These are phyloP conservation scores for Auxenochlorella protothecoides DNA, from an alignment of 139 green algal genomes.

Conservation along the genomic window DNA sequence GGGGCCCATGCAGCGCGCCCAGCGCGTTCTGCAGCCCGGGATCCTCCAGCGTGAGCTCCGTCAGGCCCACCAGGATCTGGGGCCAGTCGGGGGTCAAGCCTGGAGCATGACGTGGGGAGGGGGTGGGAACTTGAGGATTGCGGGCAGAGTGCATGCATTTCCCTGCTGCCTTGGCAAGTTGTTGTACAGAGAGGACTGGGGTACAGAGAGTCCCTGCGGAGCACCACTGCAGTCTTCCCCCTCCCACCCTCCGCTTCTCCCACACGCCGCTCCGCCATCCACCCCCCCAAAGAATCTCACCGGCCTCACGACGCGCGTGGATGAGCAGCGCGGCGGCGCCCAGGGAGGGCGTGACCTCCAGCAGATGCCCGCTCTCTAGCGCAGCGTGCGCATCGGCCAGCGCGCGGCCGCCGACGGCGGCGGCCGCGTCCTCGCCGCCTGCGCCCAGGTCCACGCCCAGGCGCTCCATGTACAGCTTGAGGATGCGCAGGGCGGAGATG, in stretches of 20 bases:
- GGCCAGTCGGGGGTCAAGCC: constrained; percentile 38
- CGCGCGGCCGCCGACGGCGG: constrained; percentile 4
- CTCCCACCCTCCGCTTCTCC: too few relatives aligned
- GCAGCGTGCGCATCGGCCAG: constrained; percentile 22
- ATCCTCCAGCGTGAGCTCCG: constrained; percentile 4
- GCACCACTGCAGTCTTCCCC: too few relatives aligned
- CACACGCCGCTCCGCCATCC: too few relatives aligned
- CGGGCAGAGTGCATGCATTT: too few relatives aligned
- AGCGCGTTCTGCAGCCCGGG: constrained; percentile 3
- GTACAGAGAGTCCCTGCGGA: too few relatives aligned
- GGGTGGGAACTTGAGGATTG: too few relatives aligned
- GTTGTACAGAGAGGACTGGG: too few relatives aligned
- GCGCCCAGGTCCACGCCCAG: constrained; percentile 35
- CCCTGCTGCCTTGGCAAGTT: too few relatives aligned
- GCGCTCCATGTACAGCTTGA: constrained; percentile 69
- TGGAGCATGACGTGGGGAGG: background rate
- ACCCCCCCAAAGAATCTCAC: constrained; percentile 3
- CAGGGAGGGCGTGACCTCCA: background rate
- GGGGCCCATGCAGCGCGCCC: background rate
- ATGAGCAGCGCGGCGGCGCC: constrained; percentile 25
- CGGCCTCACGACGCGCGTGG: constrained; percentile 12
- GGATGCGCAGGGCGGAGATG: constrained; percentile 25
- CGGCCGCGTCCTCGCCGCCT: background rate
- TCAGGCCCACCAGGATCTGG: constrained; percentile 20
- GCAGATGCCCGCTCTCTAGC: background rate